Evolutionary conservation across 2,329 filamentous ascomycete species (phyloP).

Genomic region (Chaetomium globosum): DNA sequence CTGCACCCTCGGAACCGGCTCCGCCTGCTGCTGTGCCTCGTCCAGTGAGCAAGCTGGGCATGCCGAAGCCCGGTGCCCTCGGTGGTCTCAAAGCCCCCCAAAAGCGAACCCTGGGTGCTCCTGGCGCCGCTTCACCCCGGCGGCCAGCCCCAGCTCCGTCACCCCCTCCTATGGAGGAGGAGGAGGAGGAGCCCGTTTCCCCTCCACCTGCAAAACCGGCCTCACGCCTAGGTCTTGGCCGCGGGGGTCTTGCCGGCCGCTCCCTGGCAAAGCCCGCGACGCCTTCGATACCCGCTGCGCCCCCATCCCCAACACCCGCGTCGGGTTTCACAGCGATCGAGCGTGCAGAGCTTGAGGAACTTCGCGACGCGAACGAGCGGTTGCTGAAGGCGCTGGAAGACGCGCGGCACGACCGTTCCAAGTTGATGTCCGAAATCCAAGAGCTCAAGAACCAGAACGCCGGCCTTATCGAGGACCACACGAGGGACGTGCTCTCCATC

Average conservation of each 20-base stretch:
- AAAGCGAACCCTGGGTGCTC: constrained; percentile 56
- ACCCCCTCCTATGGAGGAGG: constrained; percentile 57
- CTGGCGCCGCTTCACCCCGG: constrained; percentile 56
- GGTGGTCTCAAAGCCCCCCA: constrained; percentile 63
- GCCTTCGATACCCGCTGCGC: constrained; percentile 52
- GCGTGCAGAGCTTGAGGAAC: constrained; percentile 86
- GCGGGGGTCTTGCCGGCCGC: constrained; percentile 81
- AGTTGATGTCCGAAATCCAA: constrained; percentile 81
- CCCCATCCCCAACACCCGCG: constrained; percentile 60
- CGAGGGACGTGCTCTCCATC: constrained; percentile 89
- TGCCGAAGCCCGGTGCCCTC: constrained; percentile 56
- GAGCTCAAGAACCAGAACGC: constrained; percentile 97
- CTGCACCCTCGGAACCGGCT: constrained; percentile 51
- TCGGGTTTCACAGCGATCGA: constrained; percentile 77
- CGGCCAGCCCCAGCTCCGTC: constrained; percentile 53
- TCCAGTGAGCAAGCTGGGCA: constrained; percentile 57
- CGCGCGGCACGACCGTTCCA: constrained; percentile 76
- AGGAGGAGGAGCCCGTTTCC: constrained; percentile 56
- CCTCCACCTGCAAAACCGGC: constrained; percentile 57
- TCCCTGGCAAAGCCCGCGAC: constrained; percentile 76
- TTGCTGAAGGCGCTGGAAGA: constrained; percentile 77
- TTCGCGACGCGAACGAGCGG: constrained; percentile 80
- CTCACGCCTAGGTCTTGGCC: constrained; percentile 67
- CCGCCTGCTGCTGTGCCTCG: constrained; percentile 58
- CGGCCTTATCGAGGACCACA: constrained; percentile 95